Conservation (phyloP, 441 rosid species). For the Syzygium malaccense region DNA sequence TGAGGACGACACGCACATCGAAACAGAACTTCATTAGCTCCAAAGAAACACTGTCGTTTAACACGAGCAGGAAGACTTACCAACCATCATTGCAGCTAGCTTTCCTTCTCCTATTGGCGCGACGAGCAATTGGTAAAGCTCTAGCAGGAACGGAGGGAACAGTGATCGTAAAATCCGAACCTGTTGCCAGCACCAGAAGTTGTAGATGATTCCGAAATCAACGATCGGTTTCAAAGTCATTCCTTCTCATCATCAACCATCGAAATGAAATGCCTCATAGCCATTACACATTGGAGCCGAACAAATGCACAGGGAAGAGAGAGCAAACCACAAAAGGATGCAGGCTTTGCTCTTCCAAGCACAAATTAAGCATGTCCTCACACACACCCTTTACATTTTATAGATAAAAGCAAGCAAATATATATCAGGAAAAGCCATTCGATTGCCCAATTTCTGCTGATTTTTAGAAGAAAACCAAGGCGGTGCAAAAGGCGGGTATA, state of each 20-base stretch:
- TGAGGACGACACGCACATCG: neutral
- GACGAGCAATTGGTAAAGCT: constrained; percentile 56
- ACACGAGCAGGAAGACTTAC: constrained; percentile 30
- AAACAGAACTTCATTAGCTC: neutral
- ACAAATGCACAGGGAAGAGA: neutral
- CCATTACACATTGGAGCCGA: neutral
- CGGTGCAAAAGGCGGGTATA: neutral
- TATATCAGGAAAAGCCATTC: neutral
- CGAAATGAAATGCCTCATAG: neutral
- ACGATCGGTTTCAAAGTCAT: neutral
- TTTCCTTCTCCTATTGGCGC: constrained; percentile 68
- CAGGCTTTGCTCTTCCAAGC: neutral
- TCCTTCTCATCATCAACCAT: neutral
- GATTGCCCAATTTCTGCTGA: neutral
- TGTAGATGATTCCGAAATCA: neutral
- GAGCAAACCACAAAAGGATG: neutral
- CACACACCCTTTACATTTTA: neutral
- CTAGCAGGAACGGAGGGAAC: constrained; percentile 70
- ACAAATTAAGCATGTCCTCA: neutral
- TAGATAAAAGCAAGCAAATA: neutral
- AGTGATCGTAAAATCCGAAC: constrained; percentile 59
- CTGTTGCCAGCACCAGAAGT: constrained; percentile 19
- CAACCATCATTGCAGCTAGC: constrained; percentile 76
- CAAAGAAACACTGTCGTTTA: neutral
- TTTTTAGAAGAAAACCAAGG: neutral